A percentile compares a stretch with the other conserved stretches of the same genome.
phyloP scores from a whole-genome alignment of 2,329 filamentous ascomycete genomes.

The Alternaria triticina region DNA sequence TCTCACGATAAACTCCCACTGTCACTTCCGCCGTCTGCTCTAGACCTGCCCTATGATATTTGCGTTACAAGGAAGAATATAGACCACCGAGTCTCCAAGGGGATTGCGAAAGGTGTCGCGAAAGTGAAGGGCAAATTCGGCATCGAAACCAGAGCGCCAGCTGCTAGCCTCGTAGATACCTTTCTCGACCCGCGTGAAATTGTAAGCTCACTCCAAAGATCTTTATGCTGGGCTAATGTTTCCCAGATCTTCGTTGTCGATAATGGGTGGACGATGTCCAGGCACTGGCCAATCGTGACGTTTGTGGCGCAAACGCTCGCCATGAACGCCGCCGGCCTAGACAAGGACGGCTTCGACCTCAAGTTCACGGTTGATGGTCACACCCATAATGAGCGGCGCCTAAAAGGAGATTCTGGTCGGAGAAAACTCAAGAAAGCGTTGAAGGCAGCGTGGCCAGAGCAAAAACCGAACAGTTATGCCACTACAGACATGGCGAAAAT shows the following conservation, averaged over 20 bases:
- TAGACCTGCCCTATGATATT: neutral
- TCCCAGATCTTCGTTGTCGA: neutral
- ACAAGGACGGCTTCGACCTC: conserved; percentile 23
- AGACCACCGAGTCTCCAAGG: neutral
- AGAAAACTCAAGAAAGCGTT: neutral
- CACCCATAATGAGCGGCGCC: neutral
- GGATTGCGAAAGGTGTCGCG: neutral
- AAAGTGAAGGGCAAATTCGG: neutral
- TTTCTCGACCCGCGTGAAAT: neutral
- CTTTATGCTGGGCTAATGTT: neutral
- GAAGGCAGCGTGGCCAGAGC: neutral
- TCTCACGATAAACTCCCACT: no score
- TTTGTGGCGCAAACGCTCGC: conserved; percentile 24
- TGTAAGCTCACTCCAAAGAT: neutral
- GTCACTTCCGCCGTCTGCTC: neutral
- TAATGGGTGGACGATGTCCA: conserved; percentile 7
- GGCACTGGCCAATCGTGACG: conserved; percentile 16
- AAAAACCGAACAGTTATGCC: neutral
- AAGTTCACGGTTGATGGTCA: conserved; percentile 15
- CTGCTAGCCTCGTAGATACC: neutral
- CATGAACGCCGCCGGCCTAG: conserved; percentile 18
- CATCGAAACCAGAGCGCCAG: neutral
- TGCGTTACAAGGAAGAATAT: neutral
- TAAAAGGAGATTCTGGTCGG: neutral
- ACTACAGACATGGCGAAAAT: neutral